A percentile compares a stretch with the other conserved stretches of the same genome.
Evolutionary conservation across 1,284 basidiomycete species (phyloP).

Genomic region (Kalmanozyma brasiliensis): DNA sequence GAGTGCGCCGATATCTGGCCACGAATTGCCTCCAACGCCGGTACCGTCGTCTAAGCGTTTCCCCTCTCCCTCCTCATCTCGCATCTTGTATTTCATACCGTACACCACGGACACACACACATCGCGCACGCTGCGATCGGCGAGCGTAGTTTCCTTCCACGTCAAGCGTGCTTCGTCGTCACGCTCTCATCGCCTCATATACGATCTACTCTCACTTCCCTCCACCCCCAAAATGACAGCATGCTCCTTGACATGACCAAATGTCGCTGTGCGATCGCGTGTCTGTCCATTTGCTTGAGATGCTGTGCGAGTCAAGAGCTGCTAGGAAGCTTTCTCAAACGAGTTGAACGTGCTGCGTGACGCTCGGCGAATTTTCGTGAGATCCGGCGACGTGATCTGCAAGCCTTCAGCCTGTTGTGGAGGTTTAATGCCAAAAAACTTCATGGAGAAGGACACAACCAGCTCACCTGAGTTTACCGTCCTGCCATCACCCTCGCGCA

Average conservation of each 20-base stretch:
- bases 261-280: too few species aligned
- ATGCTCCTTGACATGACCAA: slow-evolving; percentile 44
- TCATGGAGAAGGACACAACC: too few species aligned
- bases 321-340: not conserved
- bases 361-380: too few species aligned
- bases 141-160: slow-evolving; percentile 14
- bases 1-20: slow-evolving; percentile 99
- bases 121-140: slow-evolving; percentile 28
- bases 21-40: slow-evolving; percentile 95
- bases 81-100: slow-evolving; percentile 47
- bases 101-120: slow-evolving; percentile 15
- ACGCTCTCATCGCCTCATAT: slow-evolving; percentile 31
- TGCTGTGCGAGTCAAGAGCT: not conserved
- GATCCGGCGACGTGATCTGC: not conserved
- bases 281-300: not conserved
- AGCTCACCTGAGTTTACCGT: too few species aligned
- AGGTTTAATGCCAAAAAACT: not conserved
- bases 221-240: slow-evolving; percentile 42
- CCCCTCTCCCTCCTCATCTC: not conserved
- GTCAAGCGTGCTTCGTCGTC: slow-evolving; percentile 40
- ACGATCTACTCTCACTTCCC: slow-evolving; percentile 35
- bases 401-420: not conserved
- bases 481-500: too few species aligned
- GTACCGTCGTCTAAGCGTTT: slow-evolving; percentile 83
- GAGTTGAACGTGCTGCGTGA: not conserved